Evolutionary conservation across 2,329 filamentous ascomycete genomes (phyloP), one percentile per base, ranked within the genome.

Genomic region (Aureobasidium mangrovei): DNA sequence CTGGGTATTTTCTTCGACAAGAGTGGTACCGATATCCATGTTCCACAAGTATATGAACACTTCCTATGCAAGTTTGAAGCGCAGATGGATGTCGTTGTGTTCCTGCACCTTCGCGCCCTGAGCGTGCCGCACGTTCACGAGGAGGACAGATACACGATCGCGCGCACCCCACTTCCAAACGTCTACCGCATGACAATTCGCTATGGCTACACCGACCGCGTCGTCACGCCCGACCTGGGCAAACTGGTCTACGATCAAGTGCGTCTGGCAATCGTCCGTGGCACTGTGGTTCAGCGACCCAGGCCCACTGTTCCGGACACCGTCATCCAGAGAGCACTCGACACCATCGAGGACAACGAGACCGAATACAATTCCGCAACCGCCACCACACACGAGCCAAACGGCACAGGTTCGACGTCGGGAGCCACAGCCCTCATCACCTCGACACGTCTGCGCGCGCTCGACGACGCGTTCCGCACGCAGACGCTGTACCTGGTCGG

Each of bases 1-100:
- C 29, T 76, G 80, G 86, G 84, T 1, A 82, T 91, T 53, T 90
- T 88, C 72, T 89, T 91, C 65, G 86, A 91, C 70, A 90, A 91
- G 68, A 76, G 80, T 1, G 85, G 86, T 41, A 77, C 80, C 36
- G 77, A 77, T 4, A 80, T 79, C 0, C 85, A 77, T 5, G 80
- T 80, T 8, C 62, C 62, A 2, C 60, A 54, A 29, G 61, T 64
- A 29, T 64, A 60, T 44, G 55, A 58, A 18, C 60, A 63, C 47
- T 64, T 61, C 46, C 52, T 62, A 3, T 43, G 51, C 4, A 64
- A 63, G 38, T 58, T 64, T 40, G 56, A 58, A 35, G 61, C 62
- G 4, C 57, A 62, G 48, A 56, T 57, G 27, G 58, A 62, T 10
- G 57, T 60, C 1, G 58, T 61, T 3, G 57, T 63, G 2, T 59